Conservation (phyloP, 345 rosid genomes). For the Citrus reticulata region DNA sequence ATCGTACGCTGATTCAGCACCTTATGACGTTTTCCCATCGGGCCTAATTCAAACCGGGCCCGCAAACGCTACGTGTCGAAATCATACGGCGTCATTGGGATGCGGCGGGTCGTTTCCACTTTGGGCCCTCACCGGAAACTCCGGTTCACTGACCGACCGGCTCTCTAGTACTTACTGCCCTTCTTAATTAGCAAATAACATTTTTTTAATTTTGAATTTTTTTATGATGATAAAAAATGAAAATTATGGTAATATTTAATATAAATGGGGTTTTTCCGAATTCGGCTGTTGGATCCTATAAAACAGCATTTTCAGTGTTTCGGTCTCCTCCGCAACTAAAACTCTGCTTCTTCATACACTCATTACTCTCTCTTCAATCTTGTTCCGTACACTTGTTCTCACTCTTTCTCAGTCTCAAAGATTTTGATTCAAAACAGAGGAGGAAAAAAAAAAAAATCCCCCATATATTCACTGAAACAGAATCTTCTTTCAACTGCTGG, state of each 20-base stretch:
- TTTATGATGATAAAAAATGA: too few relatives aligned
- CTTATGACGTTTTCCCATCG: conserved; percentile 14
- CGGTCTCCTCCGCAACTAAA: conserved; percentile 17
- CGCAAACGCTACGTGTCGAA: conserved; percentile 29
- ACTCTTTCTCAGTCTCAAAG: neutral
- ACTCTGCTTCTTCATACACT: conserved; percentile 11
- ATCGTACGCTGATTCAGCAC: conserved; percentile 43
- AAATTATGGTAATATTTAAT: neutral
- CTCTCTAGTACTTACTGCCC: too few relatives aligned
- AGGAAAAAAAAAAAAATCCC: neutral
- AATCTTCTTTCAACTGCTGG: neutral
- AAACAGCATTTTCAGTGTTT: conserved; percentile 43
- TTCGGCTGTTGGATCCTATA: conserved; percentile 61
- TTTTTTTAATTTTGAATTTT: too few relatives aligned
- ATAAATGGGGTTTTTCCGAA: conserved; percentile 17
- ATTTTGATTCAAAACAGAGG: too few relatives aligned
- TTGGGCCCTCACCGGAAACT: conserved; percentile 19
- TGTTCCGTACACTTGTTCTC: neutral
- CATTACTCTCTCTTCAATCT: neutral
- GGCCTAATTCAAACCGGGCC: conserved; percentile 5
- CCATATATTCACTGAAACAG: neutral
- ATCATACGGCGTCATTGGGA: conserved; percentile 23
- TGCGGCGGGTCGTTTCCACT: conserved; percentile 40
- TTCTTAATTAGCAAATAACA: too few relatives aligned
- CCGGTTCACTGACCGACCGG: conserved; percentile 9